A percentile compares a stretch with the other conserved stretches of the same genome.
Evolutionary conservation across 768 basidiomycete species (phyloP).

Genomic region (Clitopilus passeckerianus): DNA sequence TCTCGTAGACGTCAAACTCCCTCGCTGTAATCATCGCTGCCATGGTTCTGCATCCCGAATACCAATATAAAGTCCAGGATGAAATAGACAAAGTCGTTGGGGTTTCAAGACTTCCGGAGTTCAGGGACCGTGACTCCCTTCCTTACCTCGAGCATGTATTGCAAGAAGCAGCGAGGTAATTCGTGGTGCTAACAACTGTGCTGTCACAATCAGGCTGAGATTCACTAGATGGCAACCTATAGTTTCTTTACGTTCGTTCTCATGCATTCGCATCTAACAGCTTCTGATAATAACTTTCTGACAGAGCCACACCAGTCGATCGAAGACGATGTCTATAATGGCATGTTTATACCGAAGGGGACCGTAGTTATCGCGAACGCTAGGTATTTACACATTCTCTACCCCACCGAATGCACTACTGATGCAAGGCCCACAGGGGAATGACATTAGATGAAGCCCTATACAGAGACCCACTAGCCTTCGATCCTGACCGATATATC

Average conservation of each 20-base stretch:
- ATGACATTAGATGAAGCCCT: slow-evolving; percentile 30
- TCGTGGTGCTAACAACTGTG: not conserved
- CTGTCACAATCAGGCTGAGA: not conserved
- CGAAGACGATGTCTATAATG: slow-evolving; percentile 34
- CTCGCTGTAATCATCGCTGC: slow-evolving; percentile 29
- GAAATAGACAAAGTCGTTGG: slow-evolving; percentile 37
- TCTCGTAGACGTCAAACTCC: slow-evolving; percentile 22
- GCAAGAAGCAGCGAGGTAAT: slow-evolving; percentile 18
- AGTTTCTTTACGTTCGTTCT: not conserved
- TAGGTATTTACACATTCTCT: slow-evolving; percentile 19
- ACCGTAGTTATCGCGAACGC: slow-evolving; percentile 32
- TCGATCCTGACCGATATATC: slow-evolving; percentile 36
- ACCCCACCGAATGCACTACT: not conserved
- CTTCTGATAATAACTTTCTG: not conserved
- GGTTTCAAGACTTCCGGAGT: slow-evolving; percentile 27
- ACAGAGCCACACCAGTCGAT: slow-evolving; percentile 18
- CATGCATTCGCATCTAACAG: not conserved
- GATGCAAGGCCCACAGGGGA: slow-evolving; percentile 20
- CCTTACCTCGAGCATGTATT: slow-evolving; percentile 32
- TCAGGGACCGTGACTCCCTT: slow-evolving; percentile 21
- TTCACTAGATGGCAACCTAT: not conserved
- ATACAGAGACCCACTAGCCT: slow-evolving; percentile 33
- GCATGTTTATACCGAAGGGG: slow-evolving; percentile 36
- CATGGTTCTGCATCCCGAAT: slow-evolving; percentile 31
- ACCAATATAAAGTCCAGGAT: slow-evolving; percentile 28